These are phyloP conservation scores for Phytophthora nicotianae DNA, from an alignment of 352 stramenopile genomes.

Conservation along the genomic window DNA sequence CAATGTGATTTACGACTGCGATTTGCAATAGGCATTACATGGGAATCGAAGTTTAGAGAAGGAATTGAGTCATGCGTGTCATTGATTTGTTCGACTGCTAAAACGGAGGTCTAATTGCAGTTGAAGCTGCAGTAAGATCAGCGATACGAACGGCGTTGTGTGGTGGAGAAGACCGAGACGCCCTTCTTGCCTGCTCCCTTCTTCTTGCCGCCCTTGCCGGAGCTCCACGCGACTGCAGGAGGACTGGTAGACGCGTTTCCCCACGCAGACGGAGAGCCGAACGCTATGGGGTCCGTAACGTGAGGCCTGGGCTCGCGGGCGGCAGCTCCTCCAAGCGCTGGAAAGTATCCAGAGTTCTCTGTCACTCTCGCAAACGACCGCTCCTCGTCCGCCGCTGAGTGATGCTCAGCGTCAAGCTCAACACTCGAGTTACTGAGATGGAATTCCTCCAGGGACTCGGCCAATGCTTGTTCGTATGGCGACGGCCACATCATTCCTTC, in stretches of 20 bases:
- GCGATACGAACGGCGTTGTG: constrained; percentile 76
- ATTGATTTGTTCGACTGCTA: constrained; percentile 14
- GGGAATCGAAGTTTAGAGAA: constrained; percentile 10
- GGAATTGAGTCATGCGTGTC: constrained; percentile 22
- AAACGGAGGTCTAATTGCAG: constrained; percentile 6
- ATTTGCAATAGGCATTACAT: not conserved
- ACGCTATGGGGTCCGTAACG: constrained; percentile 15
- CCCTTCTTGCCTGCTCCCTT: constrained; percentile 72
- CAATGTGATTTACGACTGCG: constrained; percentile 5
- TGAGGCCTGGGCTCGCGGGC: constrained; percentile 10
- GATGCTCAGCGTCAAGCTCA: constrained; percentile 26
- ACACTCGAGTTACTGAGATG: constrained; percentile 29
- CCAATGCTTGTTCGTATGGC: constrained; percentile 53
- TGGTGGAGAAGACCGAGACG: constrained; percentile 73
- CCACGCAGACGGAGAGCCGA: constrained; percentile 50
- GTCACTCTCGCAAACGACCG: constrained; percentile 76
- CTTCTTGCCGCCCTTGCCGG: constrained; percentile 55
- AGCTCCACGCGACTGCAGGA: constrained; percentile 36
- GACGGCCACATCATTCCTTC: constrained; percentile 63
- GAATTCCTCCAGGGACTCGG: constrained; percentile 48
- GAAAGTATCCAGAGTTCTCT: constrained; percentile 78
- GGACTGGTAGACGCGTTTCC: constrained; percentile 40
- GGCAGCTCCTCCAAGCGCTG: constrained; percentile 39
- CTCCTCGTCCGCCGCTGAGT: constrained; percentile 36
- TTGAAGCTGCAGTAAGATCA: constrained; percentile 21